Conservation (phyloP, 2,329 filamentous ascomycete genomes). For the Colletotrichum eremochloae region DNA sequence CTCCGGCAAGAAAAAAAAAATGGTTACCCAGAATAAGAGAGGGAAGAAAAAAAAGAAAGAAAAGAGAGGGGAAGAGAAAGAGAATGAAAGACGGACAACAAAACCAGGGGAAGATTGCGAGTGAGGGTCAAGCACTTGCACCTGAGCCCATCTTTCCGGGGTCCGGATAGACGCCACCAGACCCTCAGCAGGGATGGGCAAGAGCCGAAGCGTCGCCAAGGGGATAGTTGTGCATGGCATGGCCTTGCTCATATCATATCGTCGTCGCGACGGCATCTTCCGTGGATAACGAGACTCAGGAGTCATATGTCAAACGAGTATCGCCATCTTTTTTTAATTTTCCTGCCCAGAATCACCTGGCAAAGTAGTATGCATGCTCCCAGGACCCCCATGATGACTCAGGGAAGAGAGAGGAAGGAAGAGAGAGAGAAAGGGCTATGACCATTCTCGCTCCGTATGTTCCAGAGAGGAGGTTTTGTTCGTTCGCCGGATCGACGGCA, state of each 20-base stretch:
- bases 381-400: background rate
- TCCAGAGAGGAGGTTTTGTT: background rate
- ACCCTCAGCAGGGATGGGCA: constrained; percentile 12
- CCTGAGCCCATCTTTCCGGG: background rate
- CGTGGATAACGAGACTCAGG: constrained; percentile 21
- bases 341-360: background rate
- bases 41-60: background rate
- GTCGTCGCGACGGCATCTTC: constrained; percentile 22
- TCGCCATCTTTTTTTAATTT: background rate
- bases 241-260: background rate
- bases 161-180: background rate
- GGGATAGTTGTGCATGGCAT: constrained; percentile 1
- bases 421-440: background rate
- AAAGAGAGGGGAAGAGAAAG: no score
- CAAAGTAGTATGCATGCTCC: background rate
- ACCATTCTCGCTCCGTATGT: background rate
- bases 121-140: background rate
- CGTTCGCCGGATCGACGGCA: background rate
- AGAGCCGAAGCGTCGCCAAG: constrained; percentile 15
- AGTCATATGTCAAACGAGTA: constrained; percentile 8
- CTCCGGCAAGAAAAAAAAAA: background rate
- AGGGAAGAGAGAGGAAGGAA: no score
- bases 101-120: background rate
- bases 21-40: background rate
- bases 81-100: background rate